Percentiles rank a stretch among this genome's conserved stretches.
Conservation (phyloP, 1,284 basidiomycete species). For the Tilletia indica region DNA sequence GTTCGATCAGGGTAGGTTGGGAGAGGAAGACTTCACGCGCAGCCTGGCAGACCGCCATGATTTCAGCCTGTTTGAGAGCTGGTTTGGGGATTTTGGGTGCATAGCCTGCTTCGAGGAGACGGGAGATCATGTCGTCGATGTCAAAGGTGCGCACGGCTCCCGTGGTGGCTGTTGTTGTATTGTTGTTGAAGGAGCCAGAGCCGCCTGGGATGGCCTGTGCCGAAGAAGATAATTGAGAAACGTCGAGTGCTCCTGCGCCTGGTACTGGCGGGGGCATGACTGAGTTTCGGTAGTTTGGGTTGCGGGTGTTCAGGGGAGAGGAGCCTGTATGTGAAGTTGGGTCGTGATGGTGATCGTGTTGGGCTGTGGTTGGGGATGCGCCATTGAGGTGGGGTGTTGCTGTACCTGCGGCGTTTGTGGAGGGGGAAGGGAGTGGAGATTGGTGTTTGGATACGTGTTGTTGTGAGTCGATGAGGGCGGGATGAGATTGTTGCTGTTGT, state of each 20-base stretch:
- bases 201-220: not conserved
- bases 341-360: not conserved
- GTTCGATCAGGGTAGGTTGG: conserved; percentile 95
- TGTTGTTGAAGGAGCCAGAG: not conserved
- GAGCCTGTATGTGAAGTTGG: not conserved
- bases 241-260: not conserved
- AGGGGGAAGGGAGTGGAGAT: conserved; percentile 7
- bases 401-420: not conserved
- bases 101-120: conserved; percentile 94
- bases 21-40: conserved; percentile 93
- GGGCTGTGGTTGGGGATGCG: not conserved
- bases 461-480: not conserved
- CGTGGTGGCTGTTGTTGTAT: conserved; percentile 11
- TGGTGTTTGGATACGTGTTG: conserved; percentile 12
- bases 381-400: not conserved
- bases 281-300: not conserved
- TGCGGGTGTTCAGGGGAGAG: not conserved
- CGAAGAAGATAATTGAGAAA: too few relatives aligned
- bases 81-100: conserved; percentile 97
- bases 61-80: conserved; percentile 93
- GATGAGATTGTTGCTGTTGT: not conserved
- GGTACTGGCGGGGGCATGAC: not conserved
- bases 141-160: conserved; percentile 66
- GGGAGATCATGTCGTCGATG: conserved; percentile 97
- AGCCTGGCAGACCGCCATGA: conserved; percentile 90